Evolutionary conservation across 208 protist genomes (phyloP).

Genomic region (Crithidia mellificae): DNA sequence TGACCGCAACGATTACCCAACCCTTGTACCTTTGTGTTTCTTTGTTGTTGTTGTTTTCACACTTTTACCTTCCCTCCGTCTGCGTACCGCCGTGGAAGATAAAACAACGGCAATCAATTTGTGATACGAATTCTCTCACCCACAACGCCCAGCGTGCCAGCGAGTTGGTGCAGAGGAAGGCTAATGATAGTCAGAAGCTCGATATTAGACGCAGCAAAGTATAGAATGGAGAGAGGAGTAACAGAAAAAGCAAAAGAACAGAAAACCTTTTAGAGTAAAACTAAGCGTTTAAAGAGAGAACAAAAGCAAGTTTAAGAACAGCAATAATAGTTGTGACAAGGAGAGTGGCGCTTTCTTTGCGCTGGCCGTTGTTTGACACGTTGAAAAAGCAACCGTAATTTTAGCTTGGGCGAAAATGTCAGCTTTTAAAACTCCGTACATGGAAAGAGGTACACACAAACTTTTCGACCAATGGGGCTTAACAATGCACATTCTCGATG

Average conservation of each 20-base stretch:
- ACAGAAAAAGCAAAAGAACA: neutral
- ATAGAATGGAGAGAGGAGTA: neutral
- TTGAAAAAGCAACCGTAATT: too few relatives aligned
- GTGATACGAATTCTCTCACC: neutral
- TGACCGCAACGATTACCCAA: slow-evolving; percentile 9
- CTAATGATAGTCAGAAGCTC: slow-evolving; percentile 16
- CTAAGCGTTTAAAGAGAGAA: too few relatives aligned
- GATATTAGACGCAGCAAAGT: neutral
- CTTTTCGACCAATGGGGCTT: too few relatives aligned
- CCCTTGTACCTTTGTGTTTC: neutral
- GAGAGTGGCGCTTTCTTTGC: too few relatives aligned
- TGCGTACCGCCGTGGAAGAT: neutral
- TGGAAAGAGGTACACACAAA: too few relatives aligned
- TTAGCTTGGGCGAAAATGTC: too few relatives aligned
- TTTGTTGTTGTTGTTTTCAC: too few relatives aligned
- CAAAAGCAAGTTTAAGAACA: neutral
- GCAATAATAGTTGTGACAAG: too few relatives aligned
- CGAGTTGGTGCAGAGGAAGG: neutral
- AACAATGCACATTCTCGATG: too few relatives aligned
- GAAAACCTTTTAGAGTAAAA: neutral
- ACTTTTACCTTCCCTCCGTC: too few relatives aligned
- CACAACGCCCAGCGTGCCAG: neutral
- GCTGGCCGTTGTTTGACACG: too few relatives aligned
- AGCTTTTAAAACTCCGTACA: too few relatives aligned
- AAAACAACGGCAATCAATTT: neutral